Percentiles rank a stretch among this genome's conserved stretches.
phyloP scores from a whole-genome alignment of 1,139 yeast genomes.

The Protomyces inouyei region DNA sequence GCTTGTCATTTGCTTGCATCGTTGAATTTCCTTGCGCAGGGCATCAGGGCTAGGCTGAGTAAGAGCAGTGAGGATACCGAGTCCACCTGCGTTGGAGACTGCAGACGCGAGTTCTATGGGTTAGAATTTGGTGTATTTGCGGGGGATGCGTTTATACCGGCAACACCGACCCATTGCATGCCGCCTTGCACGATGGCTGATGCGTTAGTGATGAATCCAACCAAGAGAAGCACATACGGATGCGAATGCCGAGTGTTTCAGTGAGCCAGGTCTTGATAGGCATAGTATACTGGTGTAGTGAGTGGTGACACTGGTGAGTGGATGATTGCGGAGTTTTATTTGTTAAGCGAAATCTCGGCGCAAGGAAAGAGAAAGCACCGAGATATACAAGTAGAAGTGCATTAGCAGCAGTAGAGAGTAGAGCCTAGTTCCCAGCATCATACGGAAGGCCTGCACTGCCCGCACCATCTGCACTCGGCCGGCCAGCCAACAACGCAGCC shows the following conservation, averaged over 20 bases:
- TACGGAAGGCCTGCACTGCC: slow-evolving; percentile 23
- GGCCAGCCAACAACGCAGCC: slow-evolving; percentile 7
- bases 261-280: slow-evolving; percentile 39
- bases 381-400: background rate
- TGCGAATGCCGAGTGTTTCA: slow-evolving; percentile 40
- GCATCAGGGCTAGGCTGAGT: slow-evolving; percentile 39
- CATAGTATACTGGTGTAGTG: background rate
- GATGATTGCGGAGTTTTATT: background rate
- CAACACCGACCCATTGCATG: slow-evolving; percentile 40
- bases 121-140: background rate
- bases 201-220: background rate
- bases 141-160: slow-evolving; percentile 24
- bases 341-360: too few species aligned
- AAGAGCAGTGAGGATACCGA: slow-evolving; percentile 41
- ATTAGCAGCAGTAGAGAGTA: background rate
- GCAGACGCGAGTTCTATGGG: slow-evolving; percentile 39
- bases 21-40: slow-evolving; percentile 36
- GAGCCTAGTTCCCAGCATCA: slow-evolving; percentile 9
- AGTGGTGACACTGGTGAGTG: too few species aligned
- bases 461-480: slow-evolving; percentile 11
- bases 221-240: slow-evolving; percentile 35
- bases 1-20: slow-evolving; percentile 20
- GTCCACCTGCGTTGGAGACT: slow-evolving; percentile 42
- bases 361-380: too few species aligned
- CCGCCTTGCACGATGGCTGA: slow-evolving; percentile 37